Conservation (phyloP, 2,329 filamentous ascomycete species). For the Drechmeria coniospora region DNA sequence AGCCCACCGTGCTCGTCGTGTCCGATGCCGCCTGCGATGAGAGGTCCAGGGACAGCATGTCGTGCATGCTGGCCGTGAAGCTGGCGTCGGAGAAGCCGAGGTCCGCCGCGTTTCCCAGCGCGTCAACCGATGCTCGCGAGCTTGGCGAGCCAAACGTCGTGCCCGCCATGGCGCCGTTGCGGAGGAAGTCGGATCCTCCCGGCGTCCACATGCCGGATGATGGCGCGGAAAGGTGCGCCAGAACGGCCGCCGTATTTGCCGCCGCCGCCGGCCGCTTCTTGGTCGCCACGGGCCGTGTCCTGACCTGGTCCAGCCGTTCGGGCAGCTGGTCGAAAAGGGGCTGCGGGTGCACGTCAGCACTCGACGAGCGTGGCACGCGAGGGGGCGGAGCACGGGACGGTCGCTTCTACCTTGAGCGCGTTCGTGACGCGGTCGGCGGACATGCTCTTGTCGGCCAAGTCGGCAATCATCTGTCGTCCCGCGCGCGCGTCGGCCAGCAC, state of each 20-base stretch:
- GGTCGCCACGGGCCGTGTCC: constrained; percentile 22
- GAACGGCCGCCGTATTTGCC: constrained; percentile 17
- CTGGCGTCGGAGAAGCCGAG: constrained; percentile 18
- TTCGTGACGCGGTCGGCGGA: constrained; percentile 75
- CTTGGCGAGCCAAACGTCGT: constrained; percentile 10
- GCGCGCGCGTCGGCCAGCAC: constrained; percentile 74
- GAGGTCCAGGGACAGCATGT: constrained; percentile 30
- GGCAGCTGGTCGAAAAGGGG: constrained; percentile 73
- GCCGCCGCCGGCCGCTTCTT: constrained; percentile 42
- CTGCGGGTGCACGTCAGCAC: constrained; percentile 26
- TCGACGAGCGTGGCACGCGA: neutral
- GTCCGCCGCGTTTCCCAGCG: constrained; percentile 13
- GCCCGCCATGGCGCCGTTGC: constrained; percentile 12
- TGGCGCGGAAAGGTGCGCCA: constrained; percentile 13
- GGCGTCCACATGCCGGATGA: constrained; percentile 17
- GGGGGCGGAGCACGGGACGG: constrained; percentile 5
- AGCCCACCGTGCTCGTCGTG: constrained; percentile 26
- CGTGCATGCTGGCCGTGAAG: constrained; percentile 25
- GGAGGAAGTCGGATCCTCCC: constrained; percentile 18
- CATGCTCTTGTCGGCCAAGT: constrained; percentile 68
- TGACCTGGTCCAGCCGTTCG: constrained; percentile 45
- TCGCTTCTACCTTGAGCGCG: constrained; percentile 58
- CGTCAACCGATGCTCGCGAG: constrained; percentile 18
- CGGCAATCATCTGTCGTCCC: constrained; percentile 68
- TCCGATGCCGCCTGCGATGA: constrained; percentile 26